phyloP scores from a whole-genome alignment of 441 rosid species.

The Raphanus hybrid region DNA sequence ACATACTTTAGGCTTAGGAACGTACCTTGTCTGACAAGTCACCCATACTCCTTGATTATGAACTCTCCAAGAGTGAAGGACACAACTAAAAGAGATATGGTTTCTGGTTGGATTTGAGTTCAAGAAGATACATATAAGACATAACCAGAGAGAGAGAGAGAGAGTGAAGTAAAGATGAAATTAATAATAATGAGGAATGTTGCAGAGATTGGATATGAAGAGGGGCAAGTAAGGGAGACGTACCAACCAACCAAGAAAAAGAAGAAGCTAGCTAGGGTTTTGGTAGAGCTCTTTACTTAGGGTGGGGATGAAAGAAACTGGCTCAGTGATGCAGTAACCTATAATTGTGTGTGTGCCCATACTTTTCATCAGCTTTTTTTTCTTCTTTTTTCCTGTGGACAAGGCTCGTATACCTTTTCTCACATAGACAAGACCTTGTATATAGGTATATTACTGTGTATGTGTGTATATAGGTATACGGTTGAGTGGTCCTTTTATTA shows the following conservation, averaged over 20 bases:
- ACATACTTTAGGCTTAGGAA: slow-evolving; percentile 3
- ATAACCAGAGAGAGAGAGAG: slow-evolving; percentile 33
- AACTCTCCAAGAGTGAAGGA: slow-evolving; percentile 21
- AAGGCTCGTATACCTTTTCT: slow-evolving; percentile 31
- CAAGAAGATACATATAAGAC: slow-evolving; percentile 34
- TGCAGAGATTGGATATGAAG: slow-evolving; percentile 36
- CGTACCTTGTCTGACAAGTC: slow-evolving; percentile 37
- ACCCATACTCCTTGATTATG: slow-evolving; percentile 15
- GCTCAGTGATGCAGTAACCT: slow-evolving; percentile 44
- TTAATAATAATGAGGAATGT: slow-evolving; percentile 34
- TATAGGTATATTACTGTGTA: slow-evolving; percentile 13
- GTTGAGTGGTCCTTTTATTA: slow-evolving; percentile 20
- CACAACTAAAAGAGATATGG: slow-evolving; percentile 25
- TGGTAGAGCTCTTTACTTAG: slow-evolving; percentile 37
- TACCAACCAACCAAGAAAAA: slow-evolving; percentile 10
- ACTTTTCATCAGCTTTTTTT: slow-evolving; percentile 36
- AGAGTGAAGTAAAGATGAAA: slow-evolving; percentile 28
- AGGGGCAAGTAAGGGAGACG: slow-evolving; percentile 28
- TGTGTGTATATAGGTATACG: slow-evolving; percentile 2
- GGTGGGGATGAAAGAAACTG: slow-evolving; percentile 46
- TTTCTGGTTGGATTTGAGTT: slow-evolving; percentile 40
- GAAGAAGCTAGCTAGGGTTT: slow-evolving; percentile 40
- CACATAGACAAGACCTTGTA: slow-evolving; percentile 16
- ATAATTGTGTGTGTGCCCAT: slow-evolving; percentile 41
- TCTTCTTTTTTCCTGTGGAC: slow-evolving; percentile 32